A percentile compares a stretch with the other conserved stretches of the same genome.
phyloP scores from a whole-genome alignment of 2,329 filamentous ascomycete genomes.

The Penicillium fuscoglaucum region DNA sequence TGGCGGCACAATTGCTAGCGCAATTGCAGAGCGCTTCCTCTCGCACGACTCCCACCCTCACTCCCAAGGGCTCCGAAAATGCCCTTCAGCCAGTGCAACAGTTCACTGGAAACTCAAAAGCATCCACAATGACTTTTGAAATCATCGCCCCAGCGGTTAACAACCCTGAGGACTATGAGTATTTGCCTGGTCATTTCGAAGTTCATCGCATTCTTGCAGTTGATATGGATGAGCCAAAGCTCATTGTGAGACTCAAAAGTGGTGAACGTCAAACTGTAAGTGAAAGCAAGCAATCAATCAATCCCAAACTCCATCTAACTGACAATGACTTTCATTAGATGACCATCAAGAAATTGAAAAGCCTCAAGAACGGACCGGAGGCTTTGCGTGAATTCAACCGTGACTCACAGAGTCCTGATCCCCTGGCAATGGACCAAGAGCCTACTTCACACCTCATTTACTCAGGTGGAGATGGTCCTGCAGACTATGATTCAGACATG shows the following conservation, averaged over 20 bases:
- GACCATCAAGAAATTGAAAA: constrained; percentile 27
- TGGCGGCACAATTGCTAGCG: constrained; percentile 9
- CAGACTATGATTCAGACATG: constrained; percentile 5
- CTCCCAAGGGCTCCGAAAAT: not conserved
- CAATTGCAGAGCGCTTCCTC: constrained; percentile 7
- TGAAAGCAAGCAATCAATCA: constrained; percentile 3
- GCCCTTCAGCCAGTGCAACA: not conserved
- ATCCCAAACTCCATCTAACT: constrained; percentile 13
- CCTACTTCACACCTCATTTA: not conserved
- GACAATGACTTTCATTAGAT: constrained; percentile 25
- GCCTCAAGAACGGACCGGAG: constrained; percentile 29
- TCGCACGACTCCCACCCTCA: not conserved
- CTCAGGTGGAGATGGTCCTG: constrained; percentile 12
- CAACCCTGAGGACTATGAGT: constrained; percentile 39
- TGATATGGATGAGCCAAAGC: constrained; percentile 25
- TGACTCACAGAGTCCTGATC: constrained; percentile 14
- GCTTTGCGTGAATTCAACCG: constrained; percentile 19
- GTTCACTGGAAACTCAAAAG: not conserved
- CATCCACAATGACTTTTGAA: constrained; percentile 10
- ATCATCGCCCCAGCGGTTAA: constrained; percentile 36
- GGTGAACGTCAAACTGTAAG: constrained; percentile 39
- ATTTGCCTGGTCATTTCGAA: constrained; percentile 41
- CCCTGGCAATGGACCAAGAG: constrained; percentile 1
- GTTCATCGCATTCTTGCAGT: constrained; percentile 35
- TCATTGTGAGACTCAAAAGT: constrained; percentile 38